Percentiles rank a stretch among this genome's conserved stretches.
phyloP scores from a whole-genome alignment of 1,284 basidiomycete genomes.

The Thelephora terrestris region DNA sequence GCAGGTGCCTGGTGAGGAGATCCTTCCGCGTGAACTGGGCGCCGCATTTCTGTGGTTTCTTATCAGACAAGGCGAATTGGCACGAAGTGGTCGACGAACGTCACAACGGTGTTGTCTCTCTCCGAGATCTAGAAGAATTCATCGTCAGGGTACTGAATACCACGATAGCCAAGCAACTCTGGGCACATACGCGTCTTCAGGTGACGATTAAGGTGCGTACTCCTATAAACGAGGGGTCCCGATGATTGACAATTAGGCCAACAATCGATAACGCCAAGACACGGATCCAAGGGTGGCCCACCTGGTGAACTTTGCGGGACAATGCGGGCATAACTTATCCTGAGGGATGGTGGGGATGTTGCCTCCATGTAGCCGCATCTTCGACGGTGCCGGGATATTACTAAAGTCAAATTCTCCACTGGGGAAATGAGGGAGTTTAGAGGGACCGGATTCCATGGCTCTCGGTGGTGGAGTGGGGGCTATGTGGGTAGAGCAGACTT shows the following conservation, averaged over 20 bases:
- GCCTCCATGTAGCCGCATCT: slow-evolving; percentile 26
- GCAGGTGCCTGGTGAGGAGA: slow-evolving; percentile 44
- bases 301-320: slow-evolving; percentile 45
- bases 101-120: slow-evolving; percentile 42
- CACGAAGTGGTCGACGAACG: slow-evolving; percentile 21
- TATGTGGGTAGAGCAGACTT: no score
- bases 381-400: slow-evolving; percentile 17
- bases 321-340: slow-evolving; percentile 42
- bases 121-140: slow-evolving; percentile 27
- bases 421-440: background rate
- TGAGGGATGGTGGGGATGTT: slow-evolving; percentile 29
- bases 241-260: background rate
- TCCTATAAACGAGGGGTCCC: slow-evolving; percentile 16
- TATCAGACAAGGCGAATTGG: background rate
- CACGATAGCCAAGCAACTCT: background rate
- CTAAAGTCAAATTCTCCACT: background rate
- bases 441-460: background rate
- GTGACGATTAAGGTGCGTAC: slow-evolving; percentile 47
- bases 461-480: no score
- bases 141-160: background rate
- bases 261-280: background rate
- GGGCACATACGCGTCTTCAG: slow-evolving; percentile 30
- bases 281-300: background rate
- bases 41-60: slow-evolving; percentile 31
- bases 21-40: slow-evolving; percentile 52